Percentiles rank a stretch among this genome's conserved stretches.
These are phyloP conservation scores for Zopfia rhizophila DNA, from an alignment of 2,329 filamentous ascomycete genomes.

Conservation along the genomic window DNA sequence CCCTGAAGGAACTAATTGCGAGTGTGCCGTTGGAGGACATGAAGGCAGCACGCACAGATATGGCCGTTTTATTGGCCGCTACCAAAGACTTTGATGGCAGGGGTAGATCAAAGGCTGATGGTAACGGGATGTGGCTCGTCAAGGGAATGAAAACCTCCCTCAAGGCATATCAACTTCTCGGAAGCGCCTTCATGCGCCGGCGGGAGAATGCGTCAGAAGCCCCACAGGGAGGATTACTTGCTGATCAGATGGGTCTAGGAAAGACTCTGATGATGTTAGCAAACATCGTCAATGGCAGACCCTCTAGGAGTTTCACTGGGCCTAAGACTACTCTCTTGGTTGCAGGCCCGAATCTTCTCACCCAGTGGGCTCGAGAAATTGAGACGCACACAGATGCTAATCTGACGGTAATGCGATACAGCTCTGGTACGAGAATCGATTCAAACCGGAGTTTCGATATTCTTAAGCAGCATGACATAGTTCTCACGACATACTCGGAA, in stretches of 20 bases:
- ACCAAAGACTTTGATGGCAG: constrained; percentile 55
- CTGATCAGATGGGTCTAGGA: constrained; percentile 56
- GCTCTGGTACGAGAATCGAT: constrained; percentile 34
- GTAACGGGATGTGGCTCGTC: constrained; percentile 55
- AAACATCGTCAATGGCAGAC: constrained; percentile 56
- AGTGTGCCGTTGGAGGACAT: constrained; percentile 50
- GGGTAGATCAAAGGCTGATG: constrained; percentile 43
- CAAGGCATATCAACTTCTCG: constrained; percentile 63
- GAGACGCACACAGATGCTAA: constrained; percentile 33
- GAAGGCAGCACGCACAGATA: constrained; percentile 48
- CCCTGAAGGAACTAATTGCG: constrained; percentile 53
- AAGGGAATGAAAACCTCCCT: constrained; percentile 61
- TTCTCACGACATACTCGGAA: constrained; percentile 57
- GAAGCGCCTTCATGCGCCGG: constrained; percentile 64
- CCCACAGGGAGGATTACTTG: constrained; percentile 56
- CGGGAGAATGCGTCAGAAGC: constrained; percentile 55
- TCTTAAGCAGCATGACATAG: constrained; percentile 39
- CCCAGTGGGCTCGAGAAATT: constrained; percentile 54
- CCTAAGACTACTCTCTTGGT: constrained; percentile 56
- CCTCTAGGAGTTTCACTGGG: constrained; percentile 16
- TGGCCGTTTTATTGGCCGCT: constrained; percentile 49
- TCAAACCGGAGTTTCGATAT: constrained; percentile 25
- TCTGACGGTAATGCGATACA: constrained; percentile 39
- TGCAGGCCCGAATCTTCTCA: constrained; percentile 50
- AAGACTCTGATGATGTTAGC: constrained; percentile 55